A percentile compares a stretch with the other conserved stretches of the same genome.
Evolutionary conservation across 164 flowering plant genomes (phyloP).

Genomic region (Nymphaea thermarum): DNA sequence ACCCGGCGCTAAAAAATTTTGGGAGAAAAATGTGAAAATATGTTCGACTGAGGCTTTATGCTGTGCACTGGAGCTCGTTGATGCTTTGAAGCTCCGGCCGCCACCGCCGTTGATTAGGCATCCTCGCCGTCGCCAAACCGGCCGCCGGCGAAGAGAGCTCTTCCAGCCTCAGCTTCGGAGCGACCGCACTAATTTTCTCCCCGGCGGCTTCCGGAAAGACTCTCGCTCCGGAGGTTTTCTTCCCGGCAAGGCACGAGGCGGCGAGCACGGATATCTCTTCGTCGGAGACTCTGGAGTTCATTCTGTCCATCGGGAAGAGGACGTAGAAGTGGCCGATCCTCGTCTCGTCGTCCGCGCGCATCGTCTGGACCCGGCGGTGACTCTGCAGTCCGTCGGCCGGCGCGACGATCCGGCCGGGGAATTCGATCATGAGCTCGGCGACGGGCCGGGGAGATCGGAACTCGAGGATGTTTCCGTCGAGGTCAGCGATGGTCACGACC

Average conservation of each 20-base stretch:
- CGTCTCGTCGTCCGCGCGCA: not conserved
- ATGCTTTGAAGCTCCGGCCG: not conserved
- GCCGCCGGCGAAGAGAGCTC: not conserved
- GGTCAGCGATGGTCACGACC: not conserved
- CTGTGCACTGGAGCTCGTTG: not conserved
- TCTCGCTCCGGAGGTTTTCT: not conserved
- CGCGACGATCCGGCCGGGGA: not conserved
- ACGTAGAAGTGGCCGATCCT: not conserved
- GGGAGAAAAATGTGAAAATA: too few species aligned
- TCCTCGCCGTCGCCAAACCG: not conserved
- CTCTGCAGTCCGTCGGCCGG: not conserved
- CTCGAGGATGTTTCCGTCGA: not conserved
- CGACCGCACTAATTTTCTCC: not conserved
- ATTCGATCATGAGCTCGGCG: not conserved
- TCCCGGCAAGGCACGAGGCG: not conserved
- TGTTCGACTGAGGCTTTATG: too few species aligned
- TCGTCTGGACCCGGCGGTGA: not conserved
- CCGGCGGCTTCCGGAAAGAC: not conserved
- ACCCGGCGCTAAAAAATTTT: too few species aligned
- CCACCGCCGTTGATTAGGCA: not conserved
- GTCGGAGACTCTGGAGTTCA: slow-evolving; percentile 1
- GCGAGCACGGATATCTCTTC: not conserved
- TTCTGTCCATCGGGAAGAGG: not conserved
- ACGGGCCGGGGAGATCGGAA: not conserved
- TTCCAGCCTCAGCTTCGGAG: not conserved